Evolutionary conservation across 176 grass and related monocot species (phyloP), one percentile per base, ranked within the genome.

Genomic region (Poa pratensis): DNA sequence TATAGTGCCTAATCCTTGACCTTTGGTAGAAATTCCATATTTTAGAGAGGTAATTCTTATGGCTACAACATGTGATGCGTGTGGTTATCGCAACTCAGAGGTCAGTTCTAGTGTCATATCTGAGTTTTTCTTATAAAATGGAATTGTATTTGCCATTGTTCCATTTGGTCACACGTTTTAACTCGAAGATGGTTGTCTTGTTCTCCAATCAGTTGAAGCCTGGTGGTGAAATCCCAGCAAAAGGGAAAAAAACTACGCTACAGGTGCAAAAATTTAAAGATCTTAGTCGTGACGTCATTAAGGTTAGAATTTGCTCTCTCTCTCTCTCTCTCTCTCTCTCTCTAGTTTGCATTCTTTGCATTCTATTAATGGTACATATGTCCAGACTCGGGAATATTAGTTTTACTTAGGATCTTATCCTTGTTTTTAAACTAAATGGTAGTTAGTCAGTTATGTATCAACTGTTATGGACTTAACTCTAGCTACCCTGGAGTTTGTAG

Each of bases 271-370:
- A 90, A 60, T 58, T 77, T 49, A 80, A 73, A 87, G 96, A 98
- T 90, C 96, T 98, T 88, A 87, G 79, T 87, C 96, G 93, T 39
- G 96, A 98, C 86, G 96, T 98, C 77, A 98, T 98, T 83, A 98
- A 98, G 95, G 95, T 98, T 71, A 77, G 78, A 55, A 37, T 40
- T 55, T 66, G 42, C 22, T 58, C 55, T 58, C 20, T 86, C 39
- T 42, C 64, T 23, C 54, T 23, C 20, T 23, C 59, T 27, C 59
- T 17, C 22, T 63, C 18, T 6, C 9, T 69, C 66, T 23, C 20
- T 48, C 10, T 10, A 48, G 45, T 48, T 48, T 45, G 35, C 61
- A 32, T 27, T 13, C 63, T 69, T 37, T 32, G 42, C 42, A 45
- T 45, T 48, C 12, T 11, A 48, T 48, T 45, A 48, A 13, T 48